These are phyloP conservation scores for Solanum ahanhuiri DNA, from an alignment of 257 asterid species.

Conservation along the genomic window DNA sequence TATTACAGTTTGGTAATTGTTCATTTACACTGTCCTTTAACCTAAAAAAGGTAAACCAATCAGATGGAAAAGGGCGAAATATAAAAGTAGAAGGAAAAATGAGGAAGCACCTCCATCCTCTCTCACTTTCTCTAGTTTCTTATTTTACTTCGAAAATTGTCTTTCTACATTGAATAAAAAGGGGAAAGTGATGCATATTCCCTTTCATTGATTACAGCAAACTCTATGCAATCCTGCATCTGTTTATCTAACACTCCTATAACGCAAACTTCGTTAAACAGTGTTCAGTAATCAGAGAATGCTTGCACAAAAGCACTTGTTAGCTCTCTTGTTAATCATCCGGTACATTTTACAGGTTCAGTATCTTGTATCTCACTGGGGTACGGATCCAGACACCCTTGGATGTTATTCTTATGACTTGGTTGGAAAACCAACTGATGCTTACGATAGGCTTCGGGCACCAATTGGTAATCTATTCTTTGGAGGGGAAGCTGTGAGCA, in stretches of 20 bases:
- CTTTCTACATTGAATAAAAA: neutral
- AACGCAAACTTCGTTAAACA: neutral
- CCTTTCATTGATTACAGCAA: neutral
- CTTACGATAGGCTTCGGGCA: constrained; percentile 77
- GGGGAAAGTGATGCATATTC: neutral
- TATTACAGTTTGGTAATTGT: neutral
- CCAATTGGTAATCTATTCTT: constrained; percentile 85
- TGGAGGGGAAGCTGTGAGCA: constrained; percentile 93
- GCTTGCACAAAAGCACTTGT: neutral
- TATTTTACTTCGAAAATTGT: neutral
- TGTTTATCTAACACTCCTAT: neutral
- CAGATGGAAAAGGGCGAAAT: neutral
- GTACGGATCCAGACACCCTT: constrained; percentile 69
- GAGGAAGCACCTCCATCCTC: neutral
- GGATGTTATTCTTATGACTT: constrained; percentile 93
- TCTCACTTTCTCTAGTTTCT: neutral
- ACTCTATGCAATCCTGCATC: neutral
- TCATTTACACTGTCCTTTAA: neutral
- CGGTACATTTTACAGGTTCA: constrained; percentile 37
- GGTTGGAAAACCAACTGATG: constrained; percentile 78
- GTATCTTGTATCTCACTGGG: constrained; percentile 84
- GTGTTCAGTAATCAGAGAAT: neutral
- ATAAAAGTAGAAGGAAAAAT: neutral
- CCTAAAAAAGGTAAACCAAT: neutral
- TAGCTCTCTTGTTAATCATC: neutral